Conservation (phyloP, 202 grass and related monocot species). For the Schoenoplectus tabernaemontani region DNA sequence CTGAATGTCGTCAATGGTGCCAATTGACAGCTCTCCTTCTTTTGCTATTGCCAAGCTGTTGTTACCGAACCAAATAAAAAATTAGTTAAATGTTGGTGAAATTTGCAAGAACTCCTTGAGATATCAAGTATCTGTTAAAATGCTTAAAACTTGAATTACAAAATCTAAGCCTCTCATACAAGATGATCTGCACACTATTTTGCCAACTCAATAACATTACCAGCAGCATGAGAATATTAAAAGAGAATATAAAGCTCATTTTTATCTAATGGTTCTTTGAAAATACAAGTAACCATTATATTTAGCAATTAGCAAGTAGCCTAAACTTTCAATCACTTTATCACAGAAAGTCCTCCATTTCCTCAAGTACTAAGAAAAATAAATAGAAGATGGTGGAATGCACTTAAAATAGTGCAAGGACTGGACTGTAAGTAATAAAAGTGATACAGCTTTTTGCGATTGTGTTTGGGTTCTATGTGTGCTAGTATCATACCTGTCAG, state of each 20-base stretch:
- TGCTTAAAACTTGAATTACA: no score
- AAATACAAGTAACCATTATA: not conserved
- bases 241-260: not conserved
- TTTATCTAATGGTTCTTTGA: not conserved
- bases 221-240: no score
- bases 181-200: no score
- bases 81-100: slow-evolving; percentile 3
- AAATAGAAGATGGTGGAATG: not conserved
- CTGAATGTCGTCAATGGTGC: slow-evolving; percentile 88
- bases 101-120: not conserved
- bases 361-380: not conserved
- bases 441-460: not conserved
- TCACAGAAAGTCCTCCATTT: not conserved
- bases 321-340: not conserved
- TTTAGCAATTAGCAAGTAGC: not conserved
- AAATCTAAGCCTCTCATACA: no score
- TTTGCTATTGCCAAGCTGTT: slow-evolving; percentile 93
- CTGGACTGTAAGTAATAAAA: not conserved
- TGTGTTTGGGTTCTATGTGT: not conserved
- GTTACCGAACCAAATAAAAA: not conserved
- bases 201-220: no score
- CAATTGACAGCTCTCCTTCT: slow-evolving; percentile 91
- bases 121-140: not conserved
- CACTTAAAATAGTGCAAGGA: no score
- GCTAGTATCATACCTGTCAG: slow-evolving; percentile 53